Conservation (phyloP, 495 filamentous ascomycete species). For the Penicillium parvum region DNA sequence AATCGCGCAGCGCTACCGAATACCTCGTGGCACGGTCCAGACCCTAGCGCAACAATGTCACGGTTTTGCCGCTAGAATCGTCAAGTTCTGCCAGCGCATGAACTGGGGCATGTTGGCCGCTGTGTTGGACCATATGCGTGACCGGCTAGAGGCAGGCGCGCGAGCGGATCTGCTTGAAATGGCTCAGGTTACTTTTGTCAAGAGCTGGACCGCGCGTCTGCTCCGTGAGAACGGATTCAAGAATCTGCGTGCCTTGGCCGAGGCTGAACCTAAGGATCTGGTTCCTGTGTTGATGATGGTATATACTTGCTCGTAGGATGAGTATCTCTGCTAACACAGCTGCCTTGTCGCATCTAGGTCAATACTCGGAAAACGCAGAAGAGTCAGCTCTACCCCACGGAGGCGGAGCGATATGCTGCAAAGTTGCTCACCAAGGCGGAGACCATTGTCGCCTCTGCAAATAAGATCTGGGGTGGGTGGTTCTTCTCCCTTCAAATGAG, state of each 20-base stretch:
- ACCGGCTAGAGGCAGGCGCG: constrained; percentile 70
- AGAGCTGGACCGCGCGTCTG: constrained; percentile 70
- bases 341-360: constrained; percentile 15
- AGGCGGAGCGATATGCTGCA: constrained; percentile 57
- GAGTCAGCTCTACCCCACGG: constrained; percentile 51
- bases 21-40: constrained; percentile 67
- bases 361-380: constrained; percentile 55
- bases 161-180: constrained; percentile 68
- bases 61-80: constrained; percentile 73
- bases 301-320: background rate
- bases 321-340: background rate
- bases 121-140: constrained; percentile 73
- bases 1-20: constrained; percentile 66
- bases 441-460: constrained; percentile 66
- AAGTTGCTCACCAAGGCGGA: constrained; percentile 65
- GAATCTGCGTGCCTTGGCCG: constrained; percentile 62
- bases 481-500: background rate
- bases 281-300: constrained; percentile 68
- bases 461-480: constrained; percentile 61
- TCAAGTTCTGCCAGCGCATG: constrained; percentile 72
- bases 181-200: constrained; percentile 71
- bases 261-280: constrained; percentile 62
- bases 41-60: constrained; percentile 70
- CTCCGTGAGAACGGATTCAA: constrained; percentile 76
- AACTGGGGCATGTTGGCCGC: constrained; percentile 70